Conservation (phyloP, 2,329 filamentous ascomycete genomes). For the Ploettnerulaceae sp. region DNA sequence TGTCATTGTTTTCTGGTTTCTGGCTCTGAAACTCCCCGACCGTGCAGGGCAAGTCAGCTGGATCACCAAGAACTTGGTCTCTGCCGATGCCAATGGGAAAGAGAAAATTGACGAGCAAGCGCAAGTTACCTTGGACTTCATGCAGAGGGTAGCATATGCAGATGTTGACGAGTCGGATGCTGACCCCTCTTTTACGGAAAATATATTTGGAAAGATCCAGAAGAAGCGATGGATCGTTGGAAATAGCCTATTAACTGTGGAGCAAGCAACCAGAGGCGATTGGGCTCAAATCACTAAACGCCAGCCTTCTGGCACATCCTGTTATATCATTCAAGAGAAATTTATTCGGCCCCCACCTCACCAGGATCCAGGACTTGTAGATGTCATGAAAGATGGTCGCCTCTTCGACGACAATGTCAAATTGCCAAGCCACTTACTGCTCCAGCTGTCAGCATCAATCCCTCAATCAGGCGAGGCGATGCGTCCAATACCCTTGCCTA, state of each 20-base stretch:
- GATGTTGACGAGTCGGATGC: slow-evolving; percentile 73
- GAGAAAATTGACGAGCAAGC: slow-evolving; percentile 86
- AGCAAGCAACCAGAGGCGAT: slow-evolving; percentile 61
- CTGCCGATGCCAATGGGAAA: slow-evolving; percentile 69
- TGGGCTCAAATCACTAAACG: slow-evolving; percentile 68
- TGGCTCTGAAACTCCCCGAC: slow-evolving; percentile 80
- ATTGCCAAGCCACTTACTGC: slow-evolving; percentile 68
- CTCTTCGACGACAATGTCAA: slow-evolving; percentile 53
- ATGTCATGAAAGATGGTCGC: slow-evolving; percentile 46
- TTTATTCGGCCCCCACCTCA: slow-evolving; percentile 54
- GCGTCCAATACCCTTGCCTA: slow-evolving; percentile 71
- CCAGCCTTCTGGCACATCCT: slow-evolving; percentile 63
- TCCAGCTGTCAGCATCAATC: slow-evolving; percentile 62
- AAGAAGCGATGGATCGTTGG: slow-evolving; percentile 69
- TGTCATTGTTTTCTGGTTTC: slow-evolving; percentile 95
- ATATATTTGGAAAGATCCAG: slow-evolving; percentile 60
- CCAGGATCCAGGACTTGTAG: slow-evolving; percentile 45
- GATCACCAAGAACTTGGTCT: slow-evolving; percentile 80
- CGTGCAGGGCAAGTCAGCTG: slow-evolving; percentile 79
- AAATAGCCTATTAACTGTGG: slow-evolving; percentile 68
- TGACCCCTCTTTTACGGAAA: slow-evolving; percentile 59
- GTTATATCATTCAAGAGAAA: slow-evolving; percentile 49
- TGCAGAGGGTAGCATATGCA: slow-evolving; percentile 82
- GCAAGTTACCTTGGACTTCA: slow-evolving; percentile 88
- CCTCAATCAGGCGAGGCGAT: slow-evolving; percentile 52